Evolutionary conservation across 2,329 filamentous ascomycete species (phyloP).

Genomic region (Talaromyces marneffei): DNA sequence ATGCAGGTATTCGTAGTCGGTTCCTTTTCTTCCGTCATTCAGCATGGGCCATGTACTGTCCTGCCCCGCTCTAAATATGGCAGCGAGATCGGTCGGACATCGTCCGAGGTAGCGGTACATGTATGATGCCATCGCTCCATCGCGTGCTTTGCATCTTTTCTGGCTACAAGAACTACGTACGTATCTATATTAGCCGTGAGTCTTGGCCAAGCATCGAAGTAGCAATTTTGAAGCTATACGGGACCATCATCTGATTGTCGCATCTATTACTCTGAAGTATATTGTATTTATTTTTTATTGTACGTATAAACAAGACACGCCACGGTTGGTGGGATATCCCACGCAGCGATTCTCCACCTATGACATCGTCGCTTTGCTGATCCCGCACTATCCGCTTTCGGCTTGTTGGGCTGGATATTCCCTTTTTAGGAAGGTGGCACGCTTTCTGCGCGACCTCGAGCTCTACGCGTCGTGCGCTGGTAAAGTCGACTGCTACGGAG

Average conservation of each 20-base stretch:
- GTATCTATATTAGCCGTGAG: background rate
- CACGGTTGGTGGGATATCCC: slow-evolving; percentile 3
- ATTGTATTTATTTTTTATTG: too few relatives aligned
- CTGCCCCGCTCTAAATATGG: background rate
- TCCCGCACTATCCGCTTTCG: background rate
- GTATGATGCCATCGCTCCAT: background rate
- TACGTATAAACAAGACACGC: too few relatives aligned
- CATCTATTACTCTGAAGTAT: background rate
- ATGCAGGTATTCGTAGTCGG: background rate
- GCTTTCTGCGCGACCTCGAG: background rate
- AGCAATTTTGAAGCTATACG: background rate
- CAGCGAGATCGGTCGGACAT: slow-evolving; percentile 4
- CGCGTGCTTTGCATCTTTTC: background rate
- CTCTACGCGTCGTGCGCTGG: background rate
- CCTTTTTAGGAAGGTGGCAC: background rate
- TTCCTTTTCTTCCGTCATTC: background rate
- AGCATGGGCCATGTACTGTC: background rate
- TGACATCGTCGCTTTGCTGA: background rate
- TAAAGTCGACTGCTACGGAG: background rate
- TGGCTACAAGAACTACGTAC: background rate
- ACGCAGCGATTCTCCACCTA: background rate
- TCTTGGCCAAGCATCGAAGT: background rate
- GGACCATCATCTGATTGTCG: background rate
- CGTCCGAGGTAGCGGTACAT: too few relatives aligned
- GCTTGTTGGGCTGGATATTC: background rate